Evolutionary conservation across 352 stramenopile species (phyloP), one percentile per base, ranked within the genome.

Genomic region (Plasmopara muralis): DNA sequence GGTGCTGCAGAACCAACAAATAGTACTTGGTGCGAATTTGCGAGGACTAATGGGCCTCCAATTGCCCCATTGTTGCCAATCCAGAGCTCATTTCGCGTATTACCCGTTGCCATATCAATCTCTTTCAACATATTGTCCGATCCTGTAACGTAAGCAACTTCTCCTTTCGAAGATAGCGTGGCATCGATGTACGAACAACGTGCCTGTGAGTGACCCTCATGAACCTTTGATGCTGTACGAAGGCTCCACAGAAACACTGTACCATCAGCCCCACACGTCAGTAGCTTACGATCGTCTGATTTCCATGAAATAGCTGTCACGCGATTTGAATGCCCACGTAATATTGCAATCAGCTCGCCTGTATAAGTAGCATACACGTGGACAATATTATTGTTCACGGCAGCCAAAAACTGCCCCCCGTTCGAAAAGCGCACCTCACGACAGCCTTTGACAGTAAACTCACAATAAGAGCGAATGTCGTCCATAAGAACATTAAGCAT

Each of bases 401-500:
- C 85, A 2, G 90, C 89, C 34, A 97, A 96, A 49, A 85, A 95
- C 53, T 97, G 85, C 0, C 89, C 87, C 5, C 90, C 90, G 48
- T 95, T 75, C 40, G 79, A 89, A 62, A 98, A 98, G 10, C 81
- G 74, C 43, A 94, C 85, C 68, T 97, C 89, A 29, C 76, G 68
- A 59, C 93, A 98, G 4, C 71, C 68, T 61, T 98, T 98, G 62
- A 98, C 83, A 0, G 83, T 53, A 43, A 98, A 87, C 54, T 98
- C 89, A 6, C 91, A 84, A 40, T 87, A 97, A 30, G 83, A 64
- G 0, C 87, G 72, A 31, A 98, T 84, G 47, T 98, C 91, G 55
- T 97, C 90, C 82, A 98, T 95, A 15, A 98, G 68, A 16, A 98
- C 83, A 55, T 98, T 97, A 54, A 97, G 86, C 57, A 97, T 69